Percentiles rank a stretch among this genome's conserved stretches.
Evolutionary conservation across 768 basidiomycete species (phyloP).

Genomic region (Collybia sordida): DNA sequence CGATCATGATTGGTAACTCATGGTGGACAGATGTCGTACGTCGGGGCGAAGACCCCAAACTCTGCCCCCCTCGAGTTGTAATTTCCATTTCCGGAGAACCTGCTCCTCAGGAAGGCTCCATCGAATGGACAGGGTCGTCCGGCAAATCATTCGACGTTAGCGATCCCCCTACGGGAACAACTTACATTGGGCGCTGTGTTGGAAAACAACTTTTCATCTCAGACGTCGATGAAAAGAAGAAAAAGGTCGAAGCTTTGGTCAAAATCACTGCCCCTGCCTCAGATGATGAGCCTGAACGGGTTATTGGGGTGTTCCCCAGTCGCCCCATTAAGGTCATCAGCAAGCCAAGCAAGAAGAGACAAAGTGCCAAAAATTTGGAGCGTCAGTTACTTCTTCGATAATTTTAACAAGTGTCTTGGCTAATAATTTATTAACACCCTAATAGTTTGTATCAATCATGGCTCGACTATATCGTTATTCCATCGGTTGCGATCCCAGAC

Average conservation of each 20-base stretch:
- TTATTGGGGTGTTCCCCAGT: conserved; percentile 88
- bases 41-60: conserved; percentile 71
- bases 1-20: conserved; percentile 89
- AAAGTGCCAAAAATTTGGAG: conserved; percentile 91
- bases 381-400: conserved; percentile 50
- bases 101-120: conserved; percentile 77
- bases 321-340: conserved; percentile 98
- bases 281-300: conserved; percentile 78
- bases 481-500: conserved; percentile 95
- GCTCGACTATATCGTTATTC: conserved; percentile 92
- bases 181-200: conserved; percentile 90
- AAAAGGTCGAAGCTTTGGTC: conserved; percentile 91
- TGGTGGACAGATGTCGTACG: conserved; percentile 90
- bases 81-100: conserved; percentile 93
- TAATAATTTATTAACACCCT: conserved; percentile 8
- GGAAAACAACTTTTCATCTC: conserved; percentile 96
- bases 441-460: conserved; percentile 92
- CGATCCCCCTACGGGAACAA: conserved; percentile 77
- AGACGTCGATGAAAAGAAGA: conserved; percentile 93
- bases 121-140: conserved; percentile 85
- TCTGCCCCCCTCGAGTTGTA: conserved; percentile 77
- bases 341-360: conserved; percentile 96
- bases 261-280: conserved; percentile 80
- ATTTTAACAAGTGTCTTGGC: conserved; percentile 7
- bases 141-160: conserved; percentile 84